Conservation (phyloP, 345 rosid genomes). For the Fremontodendron californicum region DNA sequence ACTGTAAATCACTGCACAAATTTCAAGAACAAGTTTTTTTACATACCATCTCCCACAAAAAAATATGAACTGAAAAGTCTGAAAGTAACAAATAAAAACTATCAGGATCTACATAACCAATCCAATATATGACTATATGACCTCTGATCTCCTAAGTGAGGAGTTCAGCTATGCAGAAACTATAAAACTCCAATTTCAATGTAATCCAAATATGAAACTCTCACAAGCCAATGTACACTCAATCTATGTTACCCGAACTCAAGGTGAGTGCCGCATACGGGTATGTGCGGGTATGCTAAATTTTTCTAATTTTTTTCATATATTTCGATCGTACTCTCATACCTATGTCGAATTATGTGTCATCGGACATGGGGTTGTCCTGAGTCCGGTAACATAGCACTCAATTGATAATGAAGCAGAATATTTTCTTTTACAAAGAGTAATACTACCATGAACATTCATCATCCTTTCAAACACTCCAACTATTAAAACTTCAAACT, state of each 20-base stretch:
- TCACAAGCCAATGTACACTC: neutral
- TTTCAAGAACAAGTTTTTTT: constrained; percentile 7
- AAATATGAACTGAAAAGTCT: neutral
- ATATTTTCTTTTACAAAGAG: neutral
- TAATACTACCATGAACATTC: neutral
- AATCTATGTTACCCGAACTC: neutral
- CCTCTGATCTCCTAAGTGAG: neutral
- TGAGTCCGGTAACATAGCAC: too few relatives aligned
- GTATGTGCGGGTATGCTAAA: too few relatives aligned
- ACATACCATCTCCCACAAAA: neutral
- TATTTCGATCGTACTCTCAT: too few relatives aligned
- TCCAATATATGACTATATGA: neutral
- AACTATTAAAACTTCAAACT: neutral
- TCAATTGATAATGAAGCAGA: neutral
- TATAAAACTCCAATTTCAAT: neutral
- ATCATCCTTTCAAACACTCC: neutral
- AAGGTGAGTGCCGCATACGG: neutral
- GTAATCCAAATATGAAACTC: neutral
- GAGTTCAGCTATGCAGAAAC: neutral
- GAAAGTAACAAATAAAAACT: neutral
- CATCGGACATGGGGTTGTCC: too few relatives aligned
- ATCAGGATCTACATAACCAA: neutral
- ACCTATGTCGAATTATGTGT: too few relatives aligned
- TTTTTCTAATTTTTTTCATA: too few relatives aligned
- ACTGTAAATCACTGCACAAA: constrained; percentile 2